Evolutionary conservation across 306 rosid species (phyloP).

Genomic region (Gynostemma pentaphyllum): DNA sequence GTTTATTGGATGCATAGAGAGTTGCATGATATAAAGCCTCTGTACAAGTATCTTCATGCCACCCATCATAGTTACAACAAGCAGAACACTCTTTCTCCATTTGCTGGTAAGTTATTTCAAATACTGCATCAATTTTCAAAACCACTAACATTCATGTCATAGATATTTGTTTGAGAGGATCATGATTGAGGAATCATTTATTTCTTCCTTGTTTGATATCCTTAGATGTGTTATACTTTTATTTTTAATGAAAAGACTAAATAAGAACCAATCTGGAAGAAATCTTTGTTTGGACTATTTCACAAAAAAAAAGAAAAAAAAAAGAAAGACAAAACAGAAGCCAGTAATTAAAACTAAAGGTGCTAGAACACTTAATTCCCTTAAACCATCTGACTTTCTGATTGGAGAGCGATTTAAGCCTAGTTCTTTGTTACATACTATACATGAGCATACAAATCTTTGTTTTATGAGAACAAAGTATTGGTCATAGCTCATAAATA

Average conservation of each 20-base stretch:
- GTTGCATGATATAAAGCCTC: constrained; percentile 90
- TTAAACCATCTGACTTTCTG: neutral
- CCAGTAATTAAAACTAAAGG: neutral
- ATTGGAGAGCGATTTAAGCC: neutral
- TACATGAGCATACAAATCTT: too few relatives aligned
- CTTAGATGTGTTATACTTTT: neutral
- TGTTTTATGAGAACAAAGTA: too few relatives aligned
- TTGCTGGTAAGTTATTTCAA: constrained; percentile 63
- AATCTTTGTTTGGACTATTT: neutral
- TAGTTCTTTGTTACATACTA: too few relatives aligned
- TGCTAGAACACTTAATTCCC: neutral
- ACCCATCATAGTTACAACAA: constrained; percentile 89
- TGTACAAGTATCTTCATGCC: constrained; percentile 81
- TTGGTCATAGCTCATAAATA: too few relatives aligned
- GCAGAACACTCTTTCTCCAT: constrained; percentile 90
- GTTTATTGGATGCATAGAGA: constrained; percentile 93
- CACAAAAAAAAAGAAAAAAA: neutral
- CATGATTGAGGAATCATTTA: neutral
- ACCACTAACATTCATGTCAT: neutral
- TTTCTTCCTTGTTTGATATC: neutral
- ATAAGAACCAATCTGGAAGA: neutral
- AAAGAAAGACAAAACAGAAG: neutral
- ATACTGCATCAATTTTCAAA: constrained; percentile 7
- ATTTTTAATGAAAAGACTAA: neutral
- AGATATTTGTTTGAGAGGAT: neutral